Evolutionary conservation across 2,329 filamentous ascomycete genomes (phyloP).

Genomic region (Berkeleyomyces basicola): DNA sequence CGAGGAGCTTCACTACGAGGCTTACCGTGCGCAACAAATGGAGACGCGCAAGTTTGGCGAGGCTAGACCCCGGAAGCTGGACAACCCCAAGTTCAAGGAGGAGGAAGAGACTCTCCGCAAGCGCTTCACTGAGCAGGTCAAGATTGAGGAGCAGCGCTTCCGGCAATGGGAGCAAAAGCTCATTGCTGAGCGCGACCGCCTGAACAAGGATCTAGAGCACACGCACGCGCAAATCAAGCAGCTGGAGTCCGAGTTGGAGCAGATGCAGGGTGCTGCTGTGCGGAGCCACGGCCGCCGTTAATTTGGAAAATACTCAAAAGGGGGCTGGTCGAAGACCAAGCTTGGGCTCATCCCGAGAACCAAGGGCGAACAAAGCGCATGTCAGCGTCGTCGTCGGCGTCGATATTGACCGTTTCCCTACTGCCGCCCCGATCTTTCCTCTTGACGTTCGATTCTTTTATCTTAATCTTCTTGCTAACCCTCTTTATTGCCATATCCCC

Average conservation of each 20-base stretch:
- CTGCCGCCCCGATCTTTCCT: background rate
- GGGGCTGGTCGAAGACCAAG: no score
- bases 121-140: slow-evolving; percentile 99
- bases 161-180: slow-evolving; percentile 99
- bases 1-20: slow-evolving; percentile 98
- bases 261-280: slow-evolving; percentile 77
- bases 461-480: slow-evolving; percentile 1
- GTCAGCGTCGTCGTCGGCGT: no score
- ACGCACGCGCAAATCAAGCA: slow-evolving; percentile 91
- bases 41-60: slow-evolving; percentile 99
- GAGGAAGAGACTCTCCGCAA: slow-evolving; percentile 97
- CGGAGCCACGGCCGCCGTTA: slow-evolving; percentile 89
- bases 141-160: slow-evolving; percentile 99
- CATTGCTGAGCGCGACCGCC: slow-evolving; percentile 91
- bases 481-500: slow-evolving; percentile 10
- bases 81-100: slow-evolving; percentile 99
- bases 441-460: background rate
- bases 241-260: slow-evolving; percentile 81
- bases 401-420: no score
- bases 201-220: slow-evolving; percentile 99
- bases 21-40: slow-evolving; percentile 98
- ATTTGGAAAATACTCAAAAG: slow-evolving; percentile 14
- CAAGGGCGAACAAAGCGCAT: no score
- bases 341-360: no score
- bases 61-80: slow-evolving; percentile 87